Evolutionary conservation across 1,139 yeast genomes (phyloP).

Genomic region (Yamadazyma sp.): DNA sequence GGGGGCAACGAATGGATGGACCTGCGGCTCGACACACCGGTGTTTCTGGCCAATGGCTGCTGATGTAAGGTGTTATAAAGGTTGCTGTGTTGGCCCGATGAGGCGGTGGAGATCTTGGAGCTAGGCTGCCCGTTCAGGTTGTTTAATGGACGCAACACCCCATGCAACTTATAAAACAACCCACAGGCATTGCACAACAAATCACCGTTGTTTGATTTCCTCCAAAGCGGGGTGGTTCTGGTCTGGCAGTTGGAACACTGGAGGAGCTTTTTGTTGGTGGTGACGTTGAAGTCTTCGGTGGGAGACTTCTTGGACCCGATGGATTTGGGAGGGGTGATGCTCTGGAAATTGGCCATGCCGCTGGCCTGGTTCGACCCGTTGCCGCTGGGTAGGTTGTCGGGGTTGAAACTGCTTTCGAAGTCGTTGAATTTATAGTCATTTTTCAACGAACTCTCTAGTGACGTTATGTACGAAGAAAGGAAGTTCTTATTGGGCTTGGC

Average conservation of each 20-base stretch:
- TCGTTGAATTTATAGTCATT: slow-evolving; percentile 21
- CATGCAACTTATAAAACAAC: slow-evolving; percentile 46
- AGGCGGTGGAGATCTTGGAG: neutral
- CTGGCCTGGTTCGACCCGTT: neutral
- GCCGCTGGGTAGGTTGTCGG: neutral
- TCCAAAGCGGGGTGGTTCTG: slow-evolving; percentile 48
- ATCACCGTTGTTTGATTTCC: slow-evolving; percentile 45
- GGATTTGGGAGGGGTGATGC: slow-evolving; percentile 21
- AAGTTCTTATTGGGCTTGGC: slow-evolving; percentile 22
- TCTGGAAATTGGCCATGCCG: slow-evolving; percentile 10
- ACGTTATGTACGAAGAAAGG: slow-evolving; percentile 40
- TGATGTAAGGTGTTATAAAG: slow-evolving; percentile 9
- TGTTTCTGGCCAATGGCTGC: neutral
- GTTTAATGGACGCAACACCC: slow-evolving; percentile 44
- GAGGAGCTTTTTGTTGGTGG: slow-evolving; percentile 22
- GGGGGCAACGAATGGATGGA: neutral
- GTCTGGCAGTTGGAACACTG: slow-evolving; percentile 50
- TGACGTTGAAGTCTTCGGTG: slow-evolving; percentile 7
- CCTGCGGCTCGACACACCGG: neutral
- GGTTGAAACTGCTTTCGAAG: slow-evolving; percentile 4
- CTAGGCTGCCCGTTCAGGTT: slow-evolving; percentile 6
- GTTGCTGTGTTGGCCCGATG: slow-evolving; percentile 5
- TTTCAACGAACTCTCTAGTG: slow-evolving; percentile 38
- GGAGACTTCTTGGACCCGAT: slow-evolving; percentile 16
- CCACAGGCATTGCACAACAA: slow-evolving; percentile 52